These are phyloP conservation scores for Cyclanthera cordifolia DNA, from an alignment of 306 rosid genomes.

Conservation along the genomic window DNA sequence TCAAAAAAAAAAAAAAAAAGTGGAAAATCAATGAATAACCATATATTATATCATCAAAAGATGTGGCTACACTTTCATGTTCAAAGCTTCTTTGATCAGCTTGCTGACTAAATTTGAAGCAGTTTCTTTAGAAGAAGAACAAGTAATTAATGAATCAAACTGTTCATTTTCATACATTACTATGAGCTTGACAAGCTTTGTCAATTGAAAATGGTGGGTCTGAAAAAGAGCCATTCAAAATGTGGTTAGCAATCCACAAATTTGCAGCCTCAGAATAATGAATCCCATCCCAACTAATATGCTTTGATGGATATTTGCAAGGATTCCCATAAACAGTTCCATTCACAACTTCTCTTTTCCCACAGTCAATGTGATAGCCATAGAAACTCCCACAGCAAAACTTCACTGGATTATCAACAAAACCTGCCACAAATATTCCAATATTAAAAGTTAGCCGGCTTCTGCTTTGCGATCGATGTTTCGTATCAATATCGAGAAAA, in stretches of 20 bases:
- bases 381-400: constrained; percentile 82
- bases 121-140: background rate
- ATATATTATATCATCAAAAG: background rate
- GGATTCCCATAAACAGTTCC: constrained; percentile 67
- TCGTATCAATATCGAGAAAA: background rate
- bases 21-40: background rate
- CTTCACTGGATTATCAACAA: constrained; percentile 46
- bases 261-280: constrained; percentile 83
- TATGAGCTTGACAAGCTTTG: constrained; percentile 36
- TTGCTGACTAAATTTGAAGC: background rate
- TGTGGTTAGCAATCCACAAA: constrained; percentile 34
- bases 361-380: constrained; percentile 53
- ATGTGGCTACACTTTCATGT: background rate
- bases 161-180: background rate
- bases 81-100: background rate
- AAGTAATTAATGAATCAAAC: background rate
- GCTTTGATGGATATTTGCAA: constrained; percentile 55
- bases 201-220: constrained; percentile 52
- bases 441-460: background rate
- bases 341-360: constrained; percentile 44
- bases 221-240: constrained; percentile 48
- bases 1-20: background rate
- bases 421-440: constrained; percentile 41
- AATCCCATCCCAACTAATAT: constrained; percentile 82
- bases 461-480: background rate